phyloP scores from a whole-genome alignment of 1,139 yeast genomes.

The Scheffersomyces quercinus region DNA sequence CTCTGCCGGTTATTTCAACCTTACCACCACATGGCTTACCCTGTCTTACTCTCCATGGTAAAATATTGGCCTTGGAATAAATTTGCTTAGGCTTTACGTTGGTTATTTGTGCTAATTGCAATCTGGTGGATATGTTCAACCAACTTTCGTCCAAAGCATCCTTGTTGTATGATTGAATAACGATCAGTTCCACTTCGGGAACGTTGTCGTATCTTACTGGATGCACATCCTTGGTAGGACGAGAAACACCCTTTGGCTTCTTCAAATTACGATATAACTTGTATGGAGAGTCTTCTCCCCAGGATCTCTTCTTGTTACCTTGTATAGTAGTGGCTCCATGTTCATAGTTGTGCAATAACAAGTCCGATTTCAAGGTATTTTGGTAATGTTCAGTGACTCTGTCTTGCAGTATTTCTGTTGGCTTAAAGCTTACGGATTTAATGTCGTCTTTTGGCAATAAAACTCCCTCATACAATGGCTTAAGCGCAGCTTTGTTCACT shows the following conservation, averaged over 20 bases:
- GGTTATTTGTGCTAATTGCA: slow-evolving; percentile 90
- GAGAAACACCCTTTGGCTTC: slow-evolving; percentile 65
- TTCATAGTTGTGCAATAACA: slow-evolving; percentile 72
- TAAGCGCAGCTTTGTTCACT: slow-evolving; percentile 67
- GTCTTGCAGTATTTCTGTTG: slow-evolving; percentile 72
- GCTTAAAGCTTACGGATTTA: slow-evolving; percentile 74
- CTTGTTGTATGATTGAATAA: slow-evolving; percentile 74
- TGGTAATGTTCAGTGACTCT: slow-evolving; percentile 77
- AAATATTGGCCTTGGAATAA: slow-evolving; percentile 76
- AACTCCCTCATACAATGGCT: slow-evolving; percentile 68
- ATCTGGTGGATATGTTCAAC: slow-evolving; percentile 73
- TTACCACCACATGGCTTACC: slow-evolving; percentile 95
- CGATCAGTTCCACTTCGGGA: slow-evolving; percentile 67
- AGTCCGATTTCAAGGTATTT: slow-evolving; percentile 72
- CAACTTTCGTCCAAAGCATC: slow-evolving; percentile 74
- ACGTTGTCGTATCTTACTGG: slow-evolving; percentile 67
- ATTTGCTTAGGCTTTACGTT: slow-evolving; percentile 79
- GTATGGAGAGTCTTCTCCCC: slow-evolving; percentile 91
- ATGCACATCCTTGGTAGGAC: slow-evolving; percentile 71
- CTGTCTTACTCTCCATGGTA: slow-evolving; percentile 83
- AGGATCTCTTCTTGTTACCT: slow-evolving; percentile 76
- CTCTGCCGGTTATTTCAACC: slow-evolving; percentile 73
- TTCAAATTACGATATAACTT: slow-evolving; percentile 74
- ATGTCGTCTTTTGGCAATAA: slow-evolving; percentile 69
- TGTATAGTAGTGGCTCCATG: slow-evolving; percentile 56